Evolutionary conservation across 176 grass and related monocot genomes (phyloP).

Genomic region (Oryza rufipogon): DNA sequence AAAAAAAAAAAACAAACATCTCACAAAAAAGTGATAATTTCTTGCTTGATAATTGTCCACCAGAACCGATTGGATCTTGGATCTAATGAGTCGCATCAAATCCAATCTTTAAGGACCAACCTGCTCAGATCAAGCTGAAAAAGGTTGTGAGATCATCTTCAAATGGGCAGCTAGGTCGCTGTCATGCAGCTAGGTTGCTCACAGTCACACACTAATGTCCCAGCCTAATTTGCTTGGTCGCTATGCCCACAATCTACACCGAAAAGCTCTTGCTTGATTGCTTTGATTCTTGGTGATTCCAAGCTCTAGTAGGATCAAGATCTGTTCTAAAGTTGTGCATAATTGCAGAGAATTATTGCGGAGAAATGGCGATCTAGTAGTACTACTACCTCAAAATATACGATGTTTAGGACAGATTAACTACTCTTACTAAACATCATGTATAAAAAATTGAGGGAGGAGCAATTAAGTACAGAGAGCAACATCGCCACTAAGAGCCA

Average conservation of each 20-base stretch:
- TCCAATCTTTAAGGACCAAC: background rate
- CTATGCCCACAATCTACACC: background rate
- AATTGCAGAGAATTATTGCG: slow-evolving; percentile 25
- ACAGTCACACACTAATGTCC: background rate
- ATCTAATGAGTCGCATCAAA: slow-evolving; percentile 27
- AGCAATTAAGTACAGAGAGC: background rate
- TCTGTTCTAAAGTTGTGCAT: slow-evolving; percentile 29
- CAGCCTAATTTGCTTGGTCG: background rate
- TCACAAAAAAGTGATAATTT: background rate
- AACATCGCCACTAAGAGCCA: background rate
- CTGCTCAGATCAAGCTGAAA: slow-evolving; percentile 1
- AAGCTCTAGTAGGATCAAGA: slow-evolving; percentile 10
- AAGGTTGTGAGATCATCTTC: slow-evolving; percentile 1
- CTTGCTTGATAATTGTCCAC: background rate
- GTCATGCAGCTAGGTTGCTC: slow-evolving; percentile 5
- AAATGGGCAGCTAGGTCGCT: background rate
- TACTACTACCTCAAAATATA: no score
- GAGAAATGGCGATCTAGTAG: slow-evolving; percentile 3
- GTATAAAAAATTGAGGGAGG: no score
- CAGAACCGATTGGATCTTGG: slow-evolving; percentile 38
- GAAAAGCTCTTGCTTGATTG: slow-evolving; percentile 34
- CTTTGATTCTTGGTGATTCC: background rate
- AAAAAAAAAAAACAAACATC: no score
- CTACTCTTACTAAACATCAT: no score
- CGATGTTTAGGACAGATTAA: no score